phyloP scores from a whole-genome alignment of 805 yeast species.

The Gaillardinia entomophila region DNA sequence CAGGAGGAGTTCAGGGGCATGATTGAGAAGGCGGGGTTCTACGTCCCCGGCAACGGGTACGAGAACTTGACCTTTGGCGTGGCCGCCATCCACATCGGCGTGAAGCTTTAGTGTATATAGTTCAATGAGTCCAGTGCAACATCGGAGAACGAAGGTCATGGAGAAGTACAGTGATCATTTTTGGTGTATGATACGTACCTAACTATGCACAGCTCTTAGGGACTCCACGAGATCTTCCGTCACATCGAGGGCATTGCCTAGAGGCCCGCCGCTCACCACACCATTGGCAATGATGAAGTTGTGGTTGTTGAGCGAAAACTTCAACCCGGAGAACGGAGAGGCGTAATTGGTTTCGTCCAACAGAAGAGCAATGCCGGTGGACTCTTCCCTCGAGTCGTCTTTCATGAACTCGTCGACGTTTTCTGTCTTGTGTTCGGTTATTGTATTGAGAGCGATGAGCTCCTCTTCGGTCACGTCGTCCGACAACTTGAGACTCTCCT shows the following conservation, averaged over 20 bases:
- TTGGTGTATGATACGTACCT: slow-evolving; percentile 5
- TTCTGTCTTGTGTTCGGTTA: slow-evolving; percentile 14
- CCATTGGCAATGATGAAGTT: slow-evolving; percentile 29
- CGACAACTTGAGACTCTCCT: slow-evolving; percentile 28
- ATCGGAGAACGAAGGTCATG: too few relatives aligned
- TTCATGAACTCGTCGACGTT: slow-evolving; percentile 22
- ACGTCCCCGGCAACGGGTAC: slow-evolving; percentile 80
- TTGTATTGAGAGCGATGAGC: slow-evolving; percentile 26
- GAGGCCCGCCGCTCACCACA: slow-evolving; percentile 6
- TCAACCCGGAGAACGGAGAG: slow-evolving; percentile 18
- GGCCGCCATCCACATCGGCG: slow-evolving; percentile 94
- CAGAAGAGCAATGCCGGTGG: slow-evolving; percentile 7
- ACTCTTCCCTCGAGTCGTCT: slow-evolving; percentile 10
- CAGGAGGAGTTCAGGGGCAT: slow-evolving; percentile 87
- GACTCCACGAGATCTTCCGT: slow-evolving; percentile 34
- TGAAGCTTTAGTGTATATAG: slow-evolving; percentile 53
- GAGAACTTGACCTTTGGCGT: slow-evolving; percentile 93
- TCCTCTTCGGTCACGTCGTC: slow-evolving; percentile 36
- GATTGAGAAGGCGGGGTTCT: slow-evolving; percentile 94
- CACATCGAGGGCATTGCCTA: slow-evolving; percentile 20
- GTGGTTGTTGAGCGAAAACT: slow-evolving; percentile 12
- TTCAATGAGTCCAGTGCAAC: too few relatives aligned
- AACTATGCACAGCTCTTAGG: slow-evolving; percentile 9
- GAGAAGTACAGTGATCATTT: too few relatives aligned
- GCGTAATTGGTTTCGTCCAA: slow-evolving; percentile 19